These are phyloP conservation scores for Leccinum olivaceopallidum DNA, from an alignment of 768 basidiomycete genomes.

Conservation along the genomic window DNA sequence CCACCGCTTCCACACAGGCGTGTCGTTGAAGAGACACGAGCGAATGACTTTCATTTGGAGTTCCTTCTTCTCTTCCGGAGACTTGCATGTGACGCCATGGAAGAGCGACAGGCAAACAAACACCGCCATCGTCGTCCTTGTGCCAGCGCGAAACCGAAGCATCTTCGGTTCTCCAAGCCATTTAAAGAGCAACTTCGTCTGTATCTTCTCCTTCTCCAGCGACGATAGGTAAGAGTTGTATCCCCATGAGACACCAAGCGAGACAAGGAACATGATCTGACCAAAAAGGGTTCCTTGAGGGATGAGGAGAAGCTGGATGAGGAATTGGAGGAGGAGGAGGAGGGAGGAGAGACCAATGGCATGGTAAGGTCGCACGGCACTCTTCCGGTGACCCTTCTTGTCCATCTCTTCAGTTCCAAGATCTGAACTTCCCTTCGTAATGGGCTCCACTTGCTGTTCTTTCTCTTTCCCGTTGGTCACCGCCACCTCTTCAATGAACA, in stretches of 20 bases:
- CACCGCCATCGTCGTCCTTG: constrained; percentile 24
- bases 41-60: constrained; percentile 14
- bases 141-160: constrained; percentile 15
- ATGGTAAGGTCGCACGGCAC: constrained; percentile 4
- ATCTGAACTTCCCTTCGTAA: not conserved
- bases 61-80: not conserved
- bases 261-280: constrained; percentile 34
- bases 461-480: not conserved
- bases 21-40: constrained; percentile 24
- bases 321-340: constrained; percentile 31
- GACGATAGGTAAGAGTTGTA: constrained; percentile 36
- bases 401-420: not conserved
- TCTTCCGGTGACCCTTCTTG: not conserved
- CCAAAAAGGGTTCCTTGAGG: constrained; percentile 37
- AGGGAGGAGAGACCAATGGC: constrained; percentile 30
- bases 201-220: constrained; percentile 36
- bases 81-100: constrained; percentile 4
- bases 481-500: not conserved
- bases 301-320: constrained; percentile 35
- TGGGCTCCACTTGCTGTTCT: not conserved
- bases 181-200: constrained; percentile 16
- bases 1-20: constrained; percentile 26
- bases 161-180: constrained; percentile 14
- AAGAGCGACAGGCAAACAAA: constrained; percentile 28
- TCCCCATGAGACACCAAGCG: constrained; percentile 34